Evolutionary conservation across 805 yeast genomes (phyloP).

Genomic region (Yarrowia bubula): DNA sequence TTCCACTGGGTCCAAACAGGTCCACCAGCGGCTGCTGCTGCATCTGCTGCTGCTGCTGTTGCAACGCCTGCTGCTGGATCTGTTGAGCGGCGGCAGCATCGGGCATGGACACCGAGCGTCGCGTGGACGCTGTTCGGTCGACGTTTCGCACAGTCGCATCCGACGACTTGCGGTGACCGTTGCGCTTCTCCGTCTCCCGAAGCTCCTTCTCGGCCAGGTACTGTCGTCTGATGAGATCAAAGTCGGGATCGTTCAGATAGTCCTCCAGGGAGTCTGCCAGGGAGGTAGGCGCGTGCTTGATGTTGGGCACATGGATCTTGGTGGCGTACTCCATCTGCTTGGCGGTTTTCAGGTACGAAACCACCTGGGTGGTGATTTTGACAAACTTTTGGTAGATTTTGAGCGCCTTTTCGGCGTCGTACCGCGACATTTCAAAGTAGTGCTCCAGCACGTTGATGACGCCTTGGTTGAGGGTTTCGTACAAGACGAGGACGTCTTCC

Average conservation of each 20-base stretch:
- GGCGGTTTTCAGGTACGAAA: conserved; percentile 82
- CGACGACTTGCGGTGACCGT: conserved; percentile 11
- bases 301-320: conserved; percentile 88
- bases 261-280: conserved; percentile 83
- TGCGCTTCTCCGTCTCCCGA: conserved; percentile 34
- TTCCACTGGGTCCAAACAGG: not conserved
- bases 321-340: conserved; percentile 84
- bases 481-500: conserved; percentile 81
- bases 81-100: conserved; percentile 33
- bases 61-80: conserved; percentile 34
- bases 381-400: conserved; percentile 82
- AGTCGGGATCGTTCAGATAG: conserved; percentile 80
- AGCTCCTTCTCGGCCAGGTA: conserved; percentile 65
- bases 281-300: conserved; percentile 96
- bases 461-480: conserved; percentile 91
- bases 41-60: conserved; percentile 31
- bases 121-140: not conserved
- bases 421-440: conserved; percentile 85
- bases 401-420: conserved; percentile 84
- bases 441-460: conserved; percentile 91
- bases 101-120: conserved; percentile 33
- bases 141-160: conserved; percentile 5
- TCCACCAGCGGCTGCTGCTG: conserved; percentile 31
- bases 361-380: conserved; percentile 80
- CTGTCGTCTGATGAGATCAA: conserved; percentile 74